Percentiles rank a stretch among this genome's conserved stretches.
Evolutionary conservation across 73 alveolate species (phyloP).

Genomic region (Urostyla sp.): DNA sequence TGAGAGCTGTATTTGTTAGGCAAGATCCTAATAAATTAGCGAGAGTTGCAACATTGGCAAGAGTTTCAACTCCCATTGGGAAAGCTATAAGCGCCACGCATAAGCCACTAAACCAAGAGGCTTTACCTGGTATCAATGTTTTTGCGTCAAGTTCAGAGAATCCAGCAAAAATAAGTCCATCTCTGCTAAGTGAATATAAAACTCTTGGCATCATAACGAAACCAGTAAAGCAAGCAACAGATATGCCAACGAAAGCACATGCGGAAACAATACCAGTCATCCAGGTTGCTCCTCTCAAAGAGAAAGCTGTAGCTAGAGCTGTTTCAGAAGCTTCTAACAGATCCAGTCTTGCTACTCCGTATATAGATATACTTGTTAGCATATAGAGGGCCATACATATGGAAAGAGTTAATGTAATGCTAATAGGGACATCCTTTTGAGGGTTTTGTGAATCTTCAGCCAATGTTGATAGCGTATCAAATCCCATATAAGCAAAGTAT

Average conservation of each 20-base stretch:
- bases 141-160: constrained; percentile 1
- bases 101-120: neutral
- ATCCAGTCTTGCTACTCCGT: neutral
- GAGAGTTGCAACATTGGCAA: too few species aligned
- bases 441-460: constrained; percentile 44
- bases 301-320: constrained; percentile 26
- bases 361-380: neutral
- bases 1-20: too few species aligned
- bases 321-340: neutral
- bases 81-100: too few species aligned
- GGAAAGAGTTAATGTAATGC: neutral
- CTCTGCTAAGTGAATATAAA: constrained; percentile 2
- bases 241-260: constrained; percentile 19
- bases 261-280: neutral
- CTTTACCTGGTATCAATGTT: neutral
- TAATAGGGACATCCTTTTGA: constrained; percentile 17
- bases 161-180: constrained; percentile 3
- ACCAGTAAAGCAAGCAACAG: neutral
- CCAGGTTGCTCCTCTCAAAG: neutral
- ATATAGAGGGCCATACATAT: neutral
- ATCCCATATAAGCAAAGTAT: constrained; percentile 31
- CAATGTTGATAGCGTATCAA: constrained; percentile 22
- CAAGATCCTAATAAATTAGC: too few species aligned
- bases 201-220: constrained; percentile 5
- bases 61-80: too few species aligned